Base-by-base conservation (phyloP, 352 stramenopile species). In the Detonula confervacea region DNA sequence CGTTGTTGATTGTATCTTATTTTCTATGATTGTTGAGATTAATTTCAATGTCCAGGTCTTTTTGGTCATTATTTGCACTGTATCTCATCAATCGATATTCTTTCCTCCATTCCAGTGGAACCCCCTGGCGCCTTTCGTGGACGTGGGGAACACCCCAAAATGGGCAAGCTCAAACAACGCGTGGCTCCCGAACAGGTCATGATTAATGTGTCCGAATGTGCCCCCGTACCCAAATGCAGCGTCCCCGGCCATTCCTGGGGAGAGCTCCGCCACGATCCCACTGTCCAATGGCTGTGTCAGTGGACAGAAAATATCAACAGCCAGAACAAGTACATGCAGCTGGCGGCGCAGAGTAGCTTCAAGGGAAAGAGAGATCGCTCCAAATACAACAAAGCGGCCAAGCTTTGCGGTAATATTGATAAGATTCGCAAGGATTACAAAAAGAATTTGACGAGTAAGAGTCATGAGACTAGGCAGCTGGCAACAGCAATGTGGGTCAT, bases 401-500 rank as follows among this genome's bases (percentile, higher is more conserved):
- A 94, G 56, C 88, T 99, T 18, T 99, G 99, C 87, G 96, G 97
- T 9, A 98, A 95, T 81, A 99, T 99, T 78, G 91, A 96, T 44
- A 98, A 97, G 83, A 94, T 96, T 73, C 85, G 90, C 3, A 76
- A 82, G 16, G 83, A 89, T 42, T 94, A 95, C 68, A 89, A 92
- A 62, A 90, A 87, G n/a, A 88, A 93, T 47, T 70, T 95, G 1
- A 88, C 80, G 18, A 91, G 91, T 5, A 97, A 97, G 75, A 95
- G 98, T 71, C 94, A 95, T 83, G 95, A 96, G 55, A 95, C 88
- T 18, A 91, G 93, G 63, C 97, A 99, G 83, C 92, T 98, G 12
- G 98, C 96, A 0, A 99, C 97, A 27, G 97, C 97, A n/a, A 98
- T 99, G 93, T 99, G 97, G 97, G 96, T 99, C 39, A 99, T 99